Evolutionary conservation across 2,329 filamentous ascomycete genomes (phyloP), one percentile per base, ranked within the genome.

Genomic region (Neonectria punicea): DNA sequence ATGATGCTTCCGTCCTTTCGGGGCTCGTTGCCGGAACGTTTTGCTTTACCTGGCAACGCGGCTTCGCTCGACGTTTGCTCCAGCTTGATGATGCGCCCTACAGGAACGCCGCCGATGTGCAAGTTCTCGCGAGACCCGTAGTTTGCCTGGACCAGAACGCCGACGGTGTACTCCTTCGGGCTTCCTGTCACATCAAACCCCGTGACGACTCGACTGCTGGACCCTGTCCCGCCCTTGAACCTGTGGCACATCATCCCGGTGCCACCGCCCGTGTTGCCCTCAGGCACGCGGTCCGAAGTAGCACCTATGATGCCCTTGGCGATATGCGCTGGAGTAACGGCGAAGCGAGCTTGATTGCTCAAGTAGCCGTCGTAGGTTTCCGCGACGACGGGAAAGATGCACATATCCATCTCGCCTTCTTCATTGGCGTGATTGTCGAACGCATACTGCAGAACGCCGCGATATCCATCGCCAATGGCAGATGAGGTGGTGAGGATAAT

Each of bases 171-270:
- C 3, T 79, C 76, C 60, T 77, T 82, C 5, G 73, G 68, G 3
- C 72, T 74, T 1, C 74, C 76, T 5, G 72, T 65, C 13, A 53
- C 60, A 49, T 81, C 80, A 25, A 81, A 69, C 0, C 85, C 85
- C 2, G 79, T 76, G n/a, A 91, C 83, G 8, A 87, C 68, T 25
- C 90, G 83, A 53, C 85, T 89, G 69, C 85, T 85, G 1, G 85
- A 89, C 1, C 89, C 89, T 0, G 89, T 92, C 0, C 90, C 89
- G 39, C 88, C 90, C 74, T 91, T 91, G 80, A 88, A 90, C 67
- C 84, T 84, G 71, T 90, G 87, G 72, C 87, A 90, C 41, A 88
- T 83, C 88, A 91, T 91, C 14, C 89, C 89, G 0, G 89, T 89
- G n/a, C 90, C 90, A 18, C 90, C 90, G 3, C 90, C 90, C 2